These are phyloP conservation scores for Penicillium sp. DNA, from an alignment of 2,329 filamentous ascomycete genomes.

Conservation along the genomic window DNA sequence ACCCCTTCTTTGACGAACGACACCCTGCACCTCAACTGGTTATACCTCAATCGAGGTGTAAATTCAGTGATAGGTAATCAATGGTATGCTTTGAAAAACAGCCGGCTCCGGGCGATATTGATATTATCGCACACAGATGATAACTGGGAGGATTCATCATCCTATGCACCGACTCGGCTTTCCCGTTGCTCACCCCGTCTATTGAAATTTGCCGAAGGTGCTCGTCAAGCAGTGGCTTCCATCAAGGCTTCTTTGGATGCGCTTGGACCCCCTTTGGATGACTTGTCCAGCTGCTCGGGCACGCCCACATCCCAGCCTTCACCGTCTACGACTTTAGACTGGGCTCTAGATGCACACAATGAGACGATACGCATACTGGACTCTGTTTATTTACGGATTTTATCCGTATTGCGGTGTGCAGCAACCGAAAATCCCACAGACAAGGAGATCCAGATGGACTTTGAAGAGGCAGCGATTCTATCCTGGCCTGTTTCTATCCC, in stretches of 20 bases:
- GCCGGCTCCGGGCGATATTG: not conserved
- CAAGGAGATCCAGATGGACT: not conserved
- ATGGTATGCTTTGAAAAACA: not conserved
- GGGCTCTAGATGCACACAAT: not conserved
- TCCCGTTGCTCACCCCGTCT: not conserved
- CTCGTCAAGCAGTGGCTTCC: not conserved
- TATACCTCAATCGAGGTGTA: not conserved
- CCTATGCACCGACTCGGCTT: not conserved
- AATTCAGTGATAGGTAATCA: not conserved
- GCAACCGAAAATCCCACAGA: not conserved
- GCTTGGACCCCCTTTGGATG: not conserved
- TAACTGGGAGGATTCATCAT: not conserved
- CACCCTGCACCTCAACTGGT: not conserved
- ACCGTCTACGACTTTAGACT: not conserved
- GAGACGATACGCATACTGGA: not conserved
- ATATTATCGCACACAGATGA: not conserved
- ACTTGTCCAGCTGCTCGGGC: not conserved
- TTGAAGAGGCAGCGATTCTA: not conserved
- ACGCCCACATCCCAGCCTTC: not conserved
- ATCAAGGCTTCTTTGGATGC: not conserved
- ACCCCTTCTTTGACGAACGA: not conserved
- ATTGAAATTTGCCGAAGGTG: not conserved
- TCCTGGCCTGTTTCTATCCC: not conserved
- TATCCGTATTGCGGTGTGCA: not conserved
- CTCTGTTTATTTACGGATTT: not conserved